Base-by-base conservation (phyloP, 2,329 filamentous ascomycete genomes). In the Catunica adiposa region DNA sequence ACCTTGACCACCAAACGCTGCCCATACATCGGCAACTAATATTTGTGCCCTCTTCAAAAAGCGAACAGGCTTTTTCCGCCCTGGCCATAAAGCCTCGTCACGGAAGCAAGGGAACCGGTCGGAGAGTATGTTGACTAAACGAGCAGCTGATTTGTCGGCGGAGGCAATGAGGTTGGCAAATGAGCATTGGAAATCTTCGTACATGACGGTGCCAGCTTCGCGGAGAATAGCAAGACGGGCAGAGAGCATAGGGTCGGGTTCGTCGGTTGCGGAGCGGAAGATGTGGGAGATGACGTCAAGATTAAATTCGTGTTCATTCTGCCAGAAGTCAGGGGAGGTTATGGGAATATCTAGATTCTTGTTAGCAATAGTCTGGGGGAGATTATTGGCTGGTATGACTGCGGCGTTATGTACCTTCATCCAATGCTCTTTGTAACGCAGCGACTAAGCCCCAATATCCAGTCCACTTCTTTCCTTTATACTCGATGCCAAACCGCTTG, bases 391-490 rank as follows among this genome's bases (percentile, higher is more conserved):
- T 15, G 22, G 9, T 14, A 29, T 48, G 51, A 6, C 7, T 17
- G 51, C 9, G 1, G 38, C n/a, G 17, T 23, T 34, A 65, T 66
- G 58, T 48, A 70, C 85, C 84, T 73, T 96, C 89, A 53, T 97
- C 89, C 44, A 97, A 70, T 1, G 89, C 94, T 63, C 92, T 76
- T 67, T 89, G 86, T 63, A 98, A 68, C 22, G 85, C 79, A 23
- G 92, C 92, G 20, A 97, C 87, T 56, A 98, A 70, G 66, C 89
- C 94, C 83, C 86, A 95, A 68, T 98, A 98, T 2, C 92, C 92
- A 0, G 89, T 96, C 88, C 89, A 97, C 57, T 70, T 79, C 67
- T 79, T 83, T 26, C 80, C 89, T 48, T 77, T 78, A 68, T 96
- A 97, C 57, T 86, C 82, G 44, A 98, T 77, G 8, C 84, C 78